Evolutionary conservation across 768 basidiomycete species (phyloP), one percentile per base, ranked within the genome.

Genomic region (Rhodotorula paludigena): DNA sequence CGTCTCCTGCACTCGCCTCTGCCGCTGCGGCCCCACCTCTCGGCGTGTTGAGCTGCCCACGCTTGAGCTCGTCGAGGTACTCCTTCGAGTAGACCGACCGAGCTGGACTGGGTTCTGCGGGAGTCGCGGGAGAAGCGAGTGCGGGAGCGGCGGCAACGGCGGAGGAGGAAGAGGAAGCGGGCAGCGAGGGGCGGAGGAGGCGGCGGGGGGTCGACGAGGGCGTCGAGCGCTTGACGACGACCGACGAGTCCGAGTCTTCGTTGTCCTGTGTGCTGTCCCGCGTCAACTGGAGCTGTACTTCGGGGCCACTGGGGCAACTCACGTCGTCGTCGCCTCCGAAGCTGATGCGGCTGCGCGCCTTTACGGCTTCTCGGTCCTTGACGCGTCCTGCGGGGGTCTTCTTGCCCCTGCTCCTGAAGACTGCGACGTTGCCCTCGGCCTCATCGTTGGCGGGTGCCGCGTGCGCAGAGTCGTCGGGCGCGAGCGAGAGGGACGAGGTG

Each of bases 61-160:
- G 77, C 68, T 80, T 80, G 52, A 81, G 75, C 63, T 79, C 66
- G 9, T 77, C 68, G 10, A 81, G 76, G 66, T 80, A 80, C 45
- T 77, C 78, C 12, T 73, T 72, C 9, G 77, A 78, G 69, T 81
- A 81, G n/a, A 70, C 30, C 38, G 25, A n/a, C 15, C 35, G 54
- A 11, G 32, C 32, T 3, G 53, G 9, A 0, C 53, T 16, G 21
- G 48, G 32, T 12, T 38, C 39, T n/a, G 35, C 38, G 2, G 52
- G 51, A 1, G 60, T 44, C 32, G 52, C 42, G 7, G 33, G 20
- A 0, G 44, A 16, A 12, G 25, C 36, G 12, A 38, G 8, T n/a
- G 57, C 21, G 16, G 11, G 23, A 25, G 53, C 52, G 2, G 33
- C 33, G 6, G 60, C 41, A 0, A 38, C 23, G 48, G n/a, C 6